Conservation (phyloP, 371 early-diverging fungal species). For the Mortierella sp. region DNA sequence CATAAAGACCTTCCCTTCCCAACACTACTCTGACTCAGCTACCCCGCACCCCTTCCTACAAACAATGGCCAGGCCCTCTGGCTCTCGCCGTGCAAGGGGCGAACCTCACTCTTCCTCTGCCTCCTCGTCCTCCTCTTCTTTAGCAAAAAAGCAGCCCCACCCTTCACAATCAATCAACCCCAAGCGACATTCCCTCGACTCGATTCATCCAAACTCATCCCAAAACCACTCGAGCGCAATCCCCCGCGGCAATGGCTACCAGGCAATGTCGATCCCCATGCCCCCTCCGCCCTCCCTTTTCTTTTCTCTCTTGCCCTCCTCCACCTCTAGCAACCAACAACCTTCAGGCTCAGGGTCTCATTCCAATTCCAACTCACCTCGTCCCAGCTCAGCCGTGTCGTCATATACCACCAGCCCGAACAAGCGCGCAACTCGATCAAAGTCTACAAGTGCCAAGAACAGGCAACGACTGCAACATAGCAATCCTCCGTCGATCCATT, state of each 20-base stretch:
- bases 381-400: conserved; percentile 1
- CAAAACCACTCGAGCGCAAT: conserved; percentile 24
- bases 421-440: conserved; percentile 3
- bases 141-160: neutral
- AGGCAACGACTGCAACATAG: neutral
- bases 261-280: conserved; percentile 54
- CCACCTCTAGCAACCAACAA: neutral
- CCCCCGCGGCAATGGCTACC: conserved; percentile 52
- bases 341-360: conserved; percentile 1
- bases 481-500: conserved; percentile 9
- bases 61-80: neutral
- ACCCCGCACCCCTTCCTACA: neutral
- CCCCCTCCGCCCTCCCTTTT: conserved; percentile 36
- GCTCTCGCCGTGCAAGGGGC: conserved; percentile 10
- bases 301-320: conserved; percentile 37
- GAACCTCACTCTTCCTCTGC: conserved; percentile 11
- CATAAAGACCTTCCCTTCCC: neutral
- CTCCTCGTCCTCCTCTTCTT: conserved; percentile 4
- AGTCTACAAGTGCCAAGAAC: conserved; percentile 19
- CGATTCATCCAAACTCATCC: conserved; percentile 14
- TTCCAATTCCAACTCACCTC: conserved; percentile 19
- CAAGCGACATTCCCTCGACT: conserved; percentile 42
- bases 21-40: neutral
- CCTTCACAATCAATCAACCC: conserved; percentile 7
- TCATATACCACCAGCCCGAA: neutral